Percentiles rank a stretch among this genome's conserved stretches.
phyloP scores from a whole-genome alignment of 2,329 filamentous ascomycete species.

The Calonectria crousiana region DNA sequence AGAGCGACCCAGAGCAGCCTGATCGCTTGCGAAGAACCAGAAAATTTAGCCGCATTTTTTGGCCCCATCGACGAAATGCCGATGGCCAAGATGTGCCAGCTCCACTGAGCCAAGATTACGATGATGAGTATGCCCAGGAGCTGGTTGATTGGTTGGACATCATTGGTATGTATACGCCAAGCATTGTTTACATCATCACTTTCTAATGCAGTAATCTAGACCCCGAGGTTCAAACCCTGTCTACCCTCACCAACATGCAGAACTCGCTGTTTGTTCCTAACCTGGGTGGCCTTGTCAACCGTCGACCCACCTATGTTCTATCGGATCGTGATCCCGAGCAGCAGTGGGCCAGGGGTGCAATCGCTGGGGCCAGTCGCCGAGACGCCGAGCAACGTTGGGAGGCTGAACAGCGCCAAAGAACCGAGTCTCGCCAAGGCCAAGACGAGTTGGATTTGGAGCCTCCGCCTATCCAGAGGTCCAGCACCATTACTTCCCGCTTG shows the following conservation, averaged over 20 bases:
- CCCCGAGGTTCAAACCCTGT: slow-evolving; percentile 84
- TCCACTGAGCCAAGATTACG: slow-evolving; percentile 21
- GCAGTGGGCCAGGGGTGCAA: slow-evolving; percentile 38
- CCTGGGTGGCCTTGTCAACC: slow-evolving; percentile 80
- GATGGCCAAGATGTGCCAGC: not conserved
- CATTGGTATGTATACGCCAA: slow-evolving; percentile 47
- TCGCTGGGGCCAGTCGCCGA: slow-evolving; percentile 23
- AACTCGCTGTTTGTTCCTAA: slow-evolving; percentile 90
- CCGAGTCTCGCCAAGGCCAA: not conserved
- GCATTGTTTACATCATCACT: not conserved
- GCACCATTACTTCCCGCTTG: slow-evolving; percentile 76
- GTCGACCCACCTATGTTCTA: slow-evolving; percentile 82
- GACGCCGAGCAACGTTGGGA: not conserved
- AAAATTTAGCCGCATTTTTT: slow-evolving; percentile 43
- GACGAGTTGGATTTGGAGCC: slow-evolving; percentile 24
- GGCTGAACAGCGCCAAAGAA: slow-evolving; percentile 32
- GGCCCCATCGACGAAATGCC: slow-evolving; percentile 38
- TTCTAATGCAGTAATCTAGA: slow-evolving; percentile 61
- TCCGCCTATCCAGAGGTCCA: slow-evolving; percentile 52
- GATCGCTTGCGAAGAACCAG: slow-evolving; percentile 32
- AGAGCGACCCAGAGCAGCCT: not conserved
- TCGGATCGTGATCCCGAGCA: slow-evolving; percentile 58
- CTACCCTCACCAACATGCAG: slow-evolving; percentile 88
- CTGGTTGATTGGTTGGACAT: slow-evolving; percentile 56
- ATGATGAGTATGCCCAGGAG: slow-evolving; percentile 53